phyloP scores from a whole-genome alignment of 108 stramenopile genomes.

The Aurantiochytrium sp. region DNA sequence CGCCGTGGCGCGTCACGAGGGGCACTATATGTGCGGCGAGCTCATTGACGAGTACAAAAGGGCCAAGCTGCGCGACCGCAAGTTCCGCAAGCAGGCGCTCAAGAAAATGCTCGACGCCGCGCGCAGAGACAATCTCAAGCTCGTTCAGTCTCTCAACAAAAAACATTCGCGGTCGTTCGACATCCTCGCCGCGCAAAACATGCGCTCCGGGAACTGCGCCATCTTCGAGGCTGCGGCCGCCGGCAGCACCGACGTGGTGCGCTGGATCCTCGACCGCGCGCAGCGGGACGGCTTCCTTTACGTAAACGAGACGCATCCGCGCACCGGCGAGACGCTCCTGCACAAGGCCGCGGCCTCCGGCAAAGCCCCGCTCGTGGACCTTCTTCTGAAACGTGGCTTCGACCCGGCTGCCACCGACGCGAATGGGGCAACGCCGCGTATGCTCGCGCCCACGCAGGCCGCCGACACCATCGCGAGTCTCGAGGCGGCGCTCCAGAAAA shows the following conservation, averaged over 20 bases:
- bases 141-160: not conserved
- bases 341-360: not conserved
- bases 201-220: not conserved
- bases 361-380: not conserved
- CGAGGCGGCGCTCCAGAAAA: not conserved
- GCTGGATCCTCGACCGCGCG: not conserved
- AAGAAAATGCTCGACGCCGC: not conserved
- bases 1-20: not conserved
- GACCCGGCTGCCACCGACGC: not conserved
- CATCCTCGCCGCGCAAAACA: not conserved
- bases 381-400: not conserved
- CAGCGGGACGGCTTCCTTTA: not conserved
- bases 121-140: not conserved
- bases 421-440: not conserved
- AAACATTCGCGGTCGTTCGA: not conserved
- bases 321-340: not conserved
- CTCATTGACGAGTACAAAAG: not conserved
- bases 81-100: not conserved
- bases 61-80: not conserved
- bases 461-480: not conserved
- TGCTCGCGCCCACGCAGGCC: not conserved
- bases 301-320: not conserved
- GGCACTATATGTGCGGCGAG: not conserved
- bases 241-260: not conserved
- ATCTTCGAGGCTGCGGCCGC: not conserved